Base-by-base conservation (phyloP, 345 rosid species). In the Corchorus capsularis region DNA sequence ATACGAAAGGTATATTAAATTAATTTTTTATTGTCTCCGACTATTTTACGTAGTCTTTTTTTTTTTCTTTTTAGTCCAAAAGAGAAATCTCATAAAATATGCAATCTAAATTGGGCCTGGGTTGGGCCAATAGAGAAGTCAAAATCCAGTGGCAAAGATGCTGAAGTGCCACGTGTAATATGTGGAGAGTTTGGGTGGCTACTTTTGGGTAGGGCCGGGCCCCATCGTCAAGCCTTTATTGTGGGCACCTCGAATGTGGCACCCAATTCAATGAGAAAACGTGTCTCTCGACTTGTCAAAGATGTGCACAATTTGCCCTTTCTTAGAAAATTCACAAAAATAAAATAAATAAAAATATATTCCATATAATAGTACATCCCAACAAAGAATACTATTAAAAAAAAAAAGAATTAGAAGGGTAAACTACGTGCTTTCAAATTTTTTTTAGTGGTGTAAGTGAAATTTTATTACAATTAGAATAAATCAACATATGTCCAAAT, bases 211-310 rank as follows among this genome's bases (percentile, higher is more conserved):
- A 14, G 45, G 45, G 65, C 43, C n/a, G 19, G 10, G 67, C 46
- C 19, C 4, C 45, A 4, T 22, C 37, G 13, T 27, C 17, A 4
- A 4, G 16, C 41, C 72, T 68, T 69, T 69, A 50, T 32, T 49
- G 45, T 8, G 59, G 72, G 5, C 46, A 54, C 63, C 74, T 71
- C 74, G 74, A 71, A 35, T n/a, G n/a, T 37, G 17, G 62, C 49
- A 54, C 63, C 62, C n/a, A 54, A 27, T 27, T 69, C 72, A 49
- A 17, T 8, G 43, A 50, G 59, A 16, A 69, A 32, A 69, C 72
- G 43, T 49, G 59, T 16, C 43, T 56, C 6, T 47, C 19, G 39
- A 47, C n/a, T 68, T 16, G 43, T 32, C 57, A 69, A 49, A 35
- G 22, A 66, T 20, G 7, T 8, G 4, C 2, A 46, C 41, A 22